These are phyloP conservation scores for Gossypium davidsonii DNA, from an alignment of 441 rosid genomes.

Conservation along the genomic window DNA sequence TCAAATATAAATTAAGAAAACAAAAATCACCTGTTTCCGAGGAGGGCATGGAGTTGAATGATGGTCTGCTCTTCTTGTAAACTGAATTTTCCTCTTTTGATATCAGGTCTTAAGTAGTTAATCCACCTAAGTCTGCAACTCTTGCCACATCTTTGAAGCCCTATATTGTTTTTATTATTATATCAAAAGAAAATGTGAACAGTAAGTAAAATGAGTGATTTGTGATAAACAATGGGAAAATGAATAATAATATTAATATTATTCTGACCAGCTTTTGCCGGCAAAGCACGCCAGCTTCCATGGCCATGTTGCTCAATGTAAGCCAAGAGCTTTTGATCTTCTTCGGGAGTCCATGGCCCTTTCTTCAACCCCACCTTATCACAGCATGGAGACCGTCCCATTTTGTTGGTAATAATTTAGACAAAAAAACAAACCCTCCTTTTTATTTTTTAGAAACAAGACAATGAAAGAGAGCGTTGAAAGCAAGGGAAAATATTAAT, in stretches of 20 bases:
- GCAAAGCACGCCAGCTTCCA: constrained; percentile 49
- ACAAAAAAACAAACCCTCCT: not conserved
- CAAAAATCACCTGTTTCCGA: constrained; percentile 37
- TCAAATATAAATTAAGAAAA: not conserved
- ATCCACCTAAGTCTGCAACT: constrained; percentile 50
- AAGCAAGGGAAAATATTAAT: not conserved
- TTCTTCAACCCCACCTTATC: constrained; percentile 18
- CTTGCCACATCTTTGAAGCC: constrained; percentile 51
- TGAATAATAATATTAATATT: not conserved
- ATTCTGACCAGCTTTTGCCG: constrained; percentile 37
- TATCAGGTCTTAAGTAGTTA: constrained; percentile 46
- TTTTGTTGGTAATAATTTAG: not conserved
- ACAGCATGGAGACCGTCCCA: constrained; percentile 19
- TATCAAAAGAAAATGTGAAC: not conserved
- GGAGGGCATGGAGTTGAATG: constrained; percentile 53
- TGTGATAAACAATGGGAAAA: not conserved
- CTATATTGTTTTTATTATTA: constrained; percentile 16
- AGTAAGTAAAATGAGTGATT: not conserved
- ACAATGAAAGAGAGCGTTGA: not conserved
- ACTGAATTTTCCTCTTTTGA: constrained; percentile 49
- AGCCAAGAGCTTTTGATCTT: constrained; percentile 19
- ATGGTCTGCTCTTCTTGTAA: constrained; percentile 46
- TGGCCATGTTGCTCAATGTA: constrained; percentile 31
- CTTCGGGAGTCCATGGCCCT: constrained; percentile 24
- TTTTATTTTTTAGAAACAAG: not conserved